A percentile compares a stretch with the other conserved stretches of the same genome.
phyloP scores from a whole-genome alignment of 148 eudicot species.

The Vaccinium darrowii region DNA sequence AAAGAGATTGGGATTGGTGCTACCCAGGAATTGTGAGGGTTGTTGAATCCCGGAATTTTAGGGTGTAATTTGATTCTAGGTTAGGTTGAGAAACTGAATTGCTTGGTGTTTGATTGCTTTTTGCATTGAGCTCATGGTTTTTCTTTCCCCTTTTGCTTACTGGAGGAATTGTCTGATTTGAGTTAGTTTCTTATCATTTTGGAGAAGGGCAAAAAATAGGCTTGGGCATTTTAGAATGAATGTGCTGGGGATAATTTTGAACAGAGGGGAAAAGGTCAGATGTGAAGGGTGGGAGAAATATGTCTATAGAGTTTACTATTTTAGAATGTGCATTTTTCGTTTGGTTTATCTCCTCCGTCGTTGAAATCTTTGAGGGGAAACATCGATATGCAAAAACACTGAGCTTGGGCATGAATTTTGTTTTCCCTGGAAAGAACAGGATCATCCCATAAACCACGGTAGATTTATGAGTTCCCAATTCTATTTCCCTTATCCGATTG shows the following conservation, averaged over 20 bases:
- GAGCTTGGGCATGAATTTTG: too few relatives aligned
- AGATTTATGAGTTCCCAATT: too few relatives aligned
- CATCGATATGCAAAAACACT: background rate
- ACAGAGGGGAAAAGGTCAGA: background rate
- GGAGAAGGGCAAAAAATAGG: background rate
- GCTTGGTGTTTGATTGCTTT: conserved; percentile 4
- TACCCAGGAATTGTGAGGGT: background rate
- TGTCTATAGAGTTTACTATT: background rate
- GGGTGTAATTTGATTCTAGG: background rate
- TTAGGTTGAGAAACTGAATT: background rate
- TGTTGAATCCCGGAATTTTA: background rate
- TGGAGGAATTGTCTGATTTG: background rate
- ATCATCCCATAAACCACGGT: too few relatives aligned
- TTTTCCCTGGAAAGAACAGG: too few relatives aligned
- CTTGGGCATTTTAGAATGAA: background rate
- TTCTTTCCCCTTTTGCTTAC: background rate
- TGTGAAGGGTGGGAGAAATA: background rate
- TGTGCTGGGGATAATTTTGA: background rate
- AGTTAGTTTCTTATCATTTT: background rate
- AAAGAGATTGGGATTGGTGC: conserved; percentile 6
- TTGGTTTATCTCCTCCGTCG: too few relatives aligned
- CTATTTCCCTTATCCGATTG: too few relatives aligned
- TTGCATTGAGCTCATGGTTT: background rate
- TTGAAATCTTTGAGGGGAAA: background rate
- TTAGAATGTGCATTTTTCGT: too few relatives aligned